phyloP scores from a whole-genome alignment of 2,329 filamentous ascomycete species.

The Aspergillus ibericus region DNA sequence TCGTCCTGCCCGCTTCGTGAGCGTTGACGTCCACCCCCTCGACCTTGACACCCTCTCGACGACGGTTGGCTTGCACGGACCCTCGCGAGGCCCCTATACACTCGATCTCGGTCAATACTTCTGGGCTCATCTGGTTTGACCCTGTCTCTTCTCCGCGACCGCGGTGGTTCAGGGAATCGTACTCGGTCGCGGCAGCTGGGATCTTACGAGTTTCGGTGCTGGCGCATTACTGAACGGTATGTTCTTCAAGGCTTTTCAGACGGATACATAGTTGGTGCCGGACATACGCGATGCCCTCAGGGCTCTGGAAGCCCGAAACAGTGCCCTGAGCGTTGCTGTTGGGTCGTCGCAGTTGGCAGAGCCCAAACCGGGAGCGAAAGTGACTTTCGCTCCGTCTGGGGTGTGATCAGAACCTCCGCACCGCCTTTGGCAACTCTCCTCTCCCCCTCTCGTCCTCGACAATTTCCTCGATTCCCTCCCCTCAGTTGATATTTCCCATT shows the following conservation, averaged over 20 bases:
- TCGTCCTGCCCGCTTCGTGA: constrained; percentile 37
- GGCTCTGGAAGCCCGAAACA: not conserved
- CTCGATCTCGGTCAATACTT: constrained; percentile 14
- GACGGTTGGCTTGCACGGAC: constrained; percentile 21
- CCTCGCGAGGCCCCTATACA: not conserved
- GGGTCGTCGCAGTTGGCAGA: constrained; percentile 23
- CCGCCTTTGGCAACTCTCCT: constrained; percentile 35
- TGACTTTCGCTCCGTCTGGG: constrained; percentile 30
- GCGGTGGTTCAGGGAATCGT: constrained; percentile 29
- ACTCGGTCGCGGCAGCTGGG: constrained; percentile 37
- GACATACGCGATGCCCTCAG: not conserved
- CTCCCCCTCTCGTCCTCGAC: constrained; percentile 21
- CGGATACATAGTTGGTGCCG: constrained; percentile 6
- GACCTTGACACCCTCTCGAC: constrained; percentile 5
- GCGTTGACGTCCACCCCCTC: constrained; percentile 26
- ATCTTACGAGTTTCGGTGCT: constrained; percentile 29
- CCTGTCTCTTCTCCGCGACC: constrained; percentile 17
- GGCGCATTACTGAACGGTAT: constrained; percentile 43
- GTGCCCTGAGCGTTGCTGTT: constrained; percentile 8
- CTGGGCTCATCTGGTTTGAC: constrained; percentile 1
- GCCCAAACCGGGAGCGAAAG: constrained; percentile 22
- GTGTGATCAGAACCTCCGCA: constrained; percentile 42
- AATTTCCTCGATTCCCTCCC: constrained; percentile 4
- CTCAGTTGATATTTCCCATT: not conserved
- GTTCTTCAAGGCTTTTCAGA: constrained; percentile 26